A percentile compares a stretch with the other conserved stretches of the same genome.
These are phyloP conservation scores for Urtica urens DNA, from an alignment of 306 rosid genomes.

Conservation along the genomic window DNA sequence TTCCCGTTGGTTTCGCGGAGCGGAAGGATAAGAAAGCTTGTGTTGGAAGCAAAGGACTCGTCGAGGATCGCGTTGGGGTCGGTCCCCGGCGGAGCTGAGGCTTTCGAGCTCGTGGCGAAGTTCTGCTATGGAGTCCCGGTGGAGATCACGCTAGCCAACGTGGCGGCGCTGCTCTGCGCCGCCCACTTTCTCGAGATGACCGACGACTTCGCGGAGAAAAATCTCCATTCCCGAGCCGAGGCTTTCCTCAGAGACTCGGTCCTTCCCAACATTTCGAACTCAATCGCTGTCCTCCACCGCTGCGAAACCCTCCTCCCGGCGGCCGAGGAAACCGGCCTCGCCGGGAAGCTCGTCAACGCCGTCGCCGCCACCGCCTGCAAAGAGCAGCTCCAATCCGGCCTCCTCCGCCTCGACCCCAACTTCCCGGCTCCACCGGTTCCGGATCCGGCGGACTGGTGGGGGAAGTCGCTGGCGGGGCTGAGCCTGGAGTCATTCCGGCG, in stretches of 20 bases:
- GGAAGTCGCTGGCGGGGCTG: slow-evolving; percentile 56
- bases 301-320: slow-evolving; percentile 68
- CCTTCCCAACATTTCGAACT: slow-evolving; percentile 48
- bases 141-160: slow-evolving; percentile 66
- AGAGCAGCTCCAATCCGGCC: slow-evolving; percentile 83
- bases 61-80: slow-evolving; percentile 40
- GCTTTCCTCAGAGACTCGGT: slow-evolving; percentile 56
- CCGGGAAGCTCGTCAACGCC: slow-evolving; percentile 63
- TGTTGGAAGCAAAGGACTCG: slow-evolving; percentile 78
- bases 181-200: slow-evolving; percentile 83
- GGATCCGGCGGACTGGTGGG: slow-evolving; percentile 94
- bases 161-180: slow-evolving; percentile 64
- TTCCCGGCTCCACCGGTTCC: slow-evolving; percentile 41
- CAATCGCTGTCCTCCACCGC: slow-evolving; percentile 80
- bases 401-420: slow-evolving; percentile 71
- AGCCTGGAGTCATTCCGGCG: slow-evolving; percentile 72
- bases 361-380: slow-evolving; percentile 83
- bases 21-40: slow-evolving; percentile 68
- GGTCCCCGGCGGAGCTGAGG: slow-evolving; percentile 84
- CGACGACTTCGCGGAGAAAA: slow-evolving; percentile 70
- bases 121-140: slow-evolving; percentile 73
- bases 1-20: slow-evolving; percentile 89
- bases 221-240: slow-evolving; percentile 56
- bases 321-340: slow-evolving; percentile 70
- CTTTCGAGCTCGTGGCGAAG: slow-evolving; percentile 84